Base-by-base conservation (phyloP, 2,329 filamentous ascomycete species). In the Seiridium cupressi region DNA sequence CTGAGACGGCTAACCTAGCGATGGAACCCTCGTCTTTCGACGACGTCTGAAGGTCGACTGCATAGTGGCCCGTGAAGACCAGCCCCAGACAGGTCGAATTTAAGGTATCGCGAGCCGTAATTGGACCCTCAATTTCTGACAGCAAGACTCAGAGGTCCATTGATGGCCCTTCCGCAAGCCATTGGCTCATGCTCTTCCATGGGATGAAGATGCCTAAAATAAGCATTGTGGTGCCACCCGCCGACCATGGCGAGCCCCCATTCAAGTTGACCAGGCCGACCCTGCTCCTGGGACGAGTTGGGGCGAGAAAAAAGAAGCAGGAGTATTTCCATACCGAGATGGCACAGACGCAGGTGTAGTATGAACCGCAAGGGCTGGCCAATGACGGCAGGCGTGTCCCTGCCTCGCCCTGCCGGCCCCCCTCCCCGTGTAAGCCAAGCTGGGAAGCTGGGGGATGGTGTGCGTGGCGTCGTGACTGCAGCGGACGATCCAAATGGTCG, bases 401-500 rank as follows among this genome's bases (percentile, higher is more conserved):
- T 47, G 42, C 44, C n/a, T 46, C 11, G 32, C 13, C 34, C 47
- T 49, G n/a, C 13, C 18, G 7, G 7, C 35, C 18, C 53, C 54
- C n/a, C 47, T 34, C 10, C 38, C 54, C 35, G 47, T 10, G n/a
- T 31, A 51, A 51, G 49, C 49, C 49, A n/a, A 51, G 49, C 49
- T 51, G 49, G 49, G 49, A 10, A 51, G 35, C 13, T 36, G 9
- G 49, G 53, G 40, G 54, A 31, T 34, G 26, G 54, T 56, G 54
- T 34, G 34, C 38, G 55, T 58, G 55, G 46, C 55, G 55, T 51
- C n/a, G 18, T 35, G 44, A 42, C 42, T 51, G 44, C 46, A 26
- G 42, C 55, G 38, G 55, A 49, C 34, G 40, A 58, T 51, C 55
- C 55, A 58, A 44, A 51, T 51, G 38, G 32, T 58, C 55, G 55